Conservation (phyloP, 1,284 basidiomycete genomes). For the Malassezia obtusa region DNA sequence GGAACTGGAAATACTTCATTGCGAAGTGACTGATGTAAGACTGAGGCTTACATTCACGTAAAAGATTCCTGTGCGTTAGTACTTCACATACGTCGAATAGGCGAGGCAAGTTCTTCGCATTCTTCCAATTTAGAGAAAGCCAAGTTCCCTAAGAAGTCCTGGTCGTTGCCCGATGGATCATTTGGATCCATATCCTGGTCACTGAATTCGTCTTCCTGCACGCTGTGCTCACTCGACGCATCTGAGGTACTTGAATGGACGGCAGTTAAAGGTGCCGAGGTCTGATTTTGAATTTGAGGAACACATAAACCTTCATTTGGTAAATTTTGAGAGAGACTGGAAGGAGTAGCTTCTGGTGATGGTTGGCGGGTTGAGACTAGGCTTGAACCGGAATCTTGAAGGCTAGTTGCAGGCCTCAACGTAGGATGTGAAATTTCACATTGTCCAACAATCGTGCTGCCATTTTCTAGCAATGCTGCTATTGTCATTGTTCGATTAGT, state of each 20-base stretch:
- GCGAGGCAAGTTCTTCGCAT: slow-evolving; percentile 16
- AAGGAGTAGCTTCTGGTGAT: not conserved
- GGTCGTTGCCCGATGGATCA: not conserved
- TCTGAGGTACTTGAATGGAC: not conserved
- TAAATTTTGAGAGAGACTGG: no score
- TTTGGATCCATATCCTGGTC: slow-evolving; percentile 1
- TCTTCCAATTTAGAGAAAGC: slow-evolving; percentile 59
- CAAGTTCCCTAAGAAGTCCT: slow-evolving; percentile 54
- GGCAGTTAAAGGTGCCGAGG: no score
- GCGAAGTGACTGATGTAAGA: slow-evolving; percentile 21
- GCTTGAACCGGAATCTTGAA: not conserved
- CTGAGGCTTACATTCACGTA: slow-evolving; percentile 67
- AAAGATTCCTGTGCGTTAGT: slow-evolving; percentile 59
- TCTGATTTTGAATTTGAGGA: no score
- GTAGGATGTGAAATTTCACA: slow-evolving; percentile 89
- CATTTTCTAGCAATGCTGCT: slow-evolving; percentile 66
- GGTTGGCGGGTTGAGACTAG: not conserved
- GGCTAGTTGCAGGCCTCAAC: not conserved
- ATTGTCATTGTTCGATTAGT: slow-evolving; percentile 94
- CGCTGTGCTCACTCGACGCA: not conserved
- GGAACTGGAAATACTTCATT: slow-evolving; percentile 75
- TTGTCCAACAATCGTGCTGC: slow-evolving; percentile 65
- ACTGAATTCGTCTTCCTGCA: slow-evolving; percentile 3
- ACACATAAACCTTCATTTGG: no score
- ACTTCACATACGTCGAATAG: slow-evolving; percentile 18